Evolutionary conservation across 2,329 filamentous ascomycete species (phyloP).

Genomic region (Beauveria asiatica): DNA sequence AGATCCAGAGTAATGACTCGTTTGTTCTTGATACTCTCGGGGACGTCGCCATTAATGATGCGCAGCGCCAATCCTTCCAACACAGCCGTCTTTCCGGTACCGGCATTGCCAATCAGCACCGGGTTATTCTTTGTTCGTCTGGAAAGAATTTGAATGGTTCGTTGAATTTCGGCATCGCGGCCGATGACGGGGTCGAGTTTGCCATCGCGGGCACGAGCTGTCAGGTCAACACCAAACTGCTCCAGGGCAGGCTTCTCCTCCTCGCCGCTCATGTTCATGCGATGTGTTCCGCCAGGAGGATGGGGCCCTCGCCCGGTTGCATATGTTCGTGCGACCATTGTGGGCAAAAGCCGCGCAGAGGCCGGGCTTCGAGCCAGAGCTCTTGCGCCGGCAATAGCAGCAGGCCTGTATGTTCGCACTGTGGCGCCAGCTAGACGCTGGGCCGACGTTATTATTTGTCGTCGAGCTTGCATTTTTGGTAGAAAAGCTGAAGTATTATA

Average conservation of each 20-base stretch:
- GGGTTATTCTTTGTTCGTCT: slow-evolving; percentile 93
- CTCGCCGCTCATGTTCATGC: slow-evolving; percentile 76
- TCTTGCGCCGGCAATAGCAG: slow-evolving; percentile 17
- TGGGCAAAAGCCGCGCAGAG: slow-evolving; percentile 27
- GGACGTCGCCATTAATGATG: slow-evolving; percentile 87
- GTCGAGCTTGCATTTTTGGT: slow-evolving; percentile 32
- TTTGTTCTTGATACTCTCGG: slow-evolving; percentile 93
- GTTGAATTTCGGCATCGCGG: slow-evolving; percentile 80
- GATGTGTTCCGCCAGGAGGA: slow-evolving; percentile 84
- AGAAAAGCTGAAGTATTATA: background rate
- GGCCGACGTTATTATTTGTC: slow-evolving; percentile 29
- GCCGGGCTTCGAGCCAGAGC: slow-evolving; percentile 10
- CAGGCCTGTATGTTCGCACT: slow-evolving; percentile 21
- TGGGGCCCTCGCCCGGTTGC: slow-evolving; percentile 70
- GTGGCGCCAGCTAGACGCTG: slow-evolving; percentile 28
- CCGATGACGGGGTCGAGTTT: slow-evolving; percentile 96
- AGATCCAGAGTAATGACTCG: slow-evolving; percentile 80
- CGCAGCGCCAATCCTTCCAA: slow-evolving; percentile 82
- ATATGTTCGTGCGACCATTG: slow-evolving; percentile 42
- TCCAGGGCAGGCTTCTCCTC: slow-evolving; percentile 81
- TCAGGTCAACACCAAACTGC: slow-evolving; percentile 85
- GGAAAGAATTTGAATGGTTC: slow-evolving; percentile 89
- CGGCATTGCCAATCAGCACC: slow-evolving; percentile 83
- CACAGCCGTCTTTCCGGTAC: slow-evolving; percentile 90
- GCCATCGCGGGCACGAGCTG: slow-evolving; percentile 72